Percentiles rank a stretch among this genome's conserved stretches.
Conservation (phyloP, 768 basidiomycete species). For the Termitomyces sp. region DNA sequence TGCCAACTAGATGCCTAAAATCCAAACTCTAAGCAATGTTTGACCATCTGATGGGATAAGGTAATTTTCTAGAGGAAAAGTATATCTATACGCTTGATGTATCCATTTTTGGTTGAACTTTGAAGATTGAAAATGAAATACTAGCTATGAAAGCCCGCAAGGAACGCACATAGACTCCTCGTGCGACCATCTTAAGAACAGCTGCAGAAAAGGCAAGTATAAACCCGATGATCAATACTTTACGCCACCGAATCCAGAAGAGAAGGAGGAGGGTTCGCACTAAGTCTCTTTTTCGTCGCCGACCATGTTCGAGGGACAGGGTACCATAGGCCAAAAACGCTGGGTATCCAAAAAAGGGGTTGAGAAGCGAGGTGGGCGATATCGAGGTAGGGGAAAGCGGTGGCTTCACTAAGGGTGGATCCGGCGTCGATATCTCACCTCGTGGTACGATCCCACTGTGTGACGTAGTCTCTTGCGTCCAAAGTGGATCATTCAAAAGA, state of each 20-base stretch:
- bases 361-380: constrained; percentile 55
- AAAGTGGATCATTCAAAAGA: constrained; percentile 47
- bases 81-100: neutral
- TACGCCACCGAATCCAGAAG: constrained; percentile 65
- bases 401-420: constrained; percentile 16
- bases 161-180: constrained; percentile 14
- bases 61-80: neutral
- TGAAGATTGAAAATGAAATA: constrained; percentile 1
- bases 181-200: constrained; percentile 21
- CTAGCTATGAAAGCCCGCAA: constrained; percentile 1
- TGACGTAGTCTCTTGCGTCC: constrained; percentile 18
- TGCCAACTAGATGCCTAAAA: neutral
- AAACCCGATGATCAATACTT: constrained; percentile 31
- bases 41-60: neutral
- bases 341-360: constrained; percentile 78
- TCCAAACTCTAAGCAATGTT: neutral
- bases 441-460: constrained; percentile 11
- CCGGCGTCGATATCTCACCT: constrained; percentile 10
- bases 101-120: constrained; percentile 4
- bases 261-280: constrained; percentile 53
- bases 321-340: constrained; percentile 29
- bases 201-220: constrained; percentile 25
- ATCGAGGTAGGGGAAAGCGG: constrained; percentile 17
- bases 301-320: constrained; percentile 52
- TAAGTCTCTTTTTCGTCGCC: constrained; percentile 66